Evolutionary conservation across 306 rosid species (phyloP).

Genomic region (Cicer judaicum): DNA sequence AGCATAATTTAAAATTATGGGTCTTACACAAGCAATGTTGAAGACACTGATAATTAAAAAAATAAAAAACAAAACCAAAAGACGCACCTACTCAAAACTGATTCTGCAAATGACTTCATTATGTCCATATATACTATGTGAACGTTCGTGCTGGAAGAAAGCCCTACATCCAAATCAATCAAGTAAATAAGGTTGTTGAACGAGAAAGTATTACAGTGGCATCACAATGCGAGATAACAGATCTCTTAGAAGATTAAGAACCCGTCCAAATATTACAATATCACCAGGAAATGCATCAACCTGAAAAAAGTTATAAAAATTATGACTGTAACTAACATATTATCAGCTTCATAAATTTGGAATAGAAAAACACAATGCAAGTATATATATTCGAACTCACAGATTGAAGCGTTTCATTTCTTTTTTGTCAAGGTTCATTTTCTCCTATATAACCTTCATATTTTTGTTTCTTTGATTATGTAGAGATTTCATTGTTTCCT

Average conservation of each 20-base stretch:
- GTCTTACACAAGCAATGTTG: conserved; percentile 44
- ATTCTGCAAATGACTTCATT: conserved; percentile 98
- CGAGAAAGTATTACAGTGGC: conserved; percentile 34
- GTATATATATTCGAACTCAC: conserved; percentile 63
- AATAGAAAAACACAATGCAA: conserved; percentile 25
- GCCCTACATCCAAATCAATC: conserved; percentile 64
- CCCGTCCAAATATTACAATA: conserved; percentile 91
- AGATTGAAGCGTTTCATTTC: conserved; percentile 92
- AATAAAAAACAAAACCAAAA: conserved; percentile 2
- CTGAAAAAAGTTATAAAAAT: conserved; percentile 50
- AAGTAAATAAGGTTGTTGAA: conserved; percentile 39
- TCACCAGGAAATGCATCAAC: conserved; percentile 99
- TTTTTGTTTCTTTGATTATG: conserved; percentile 75
- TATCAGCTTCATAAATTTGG: conserved; percentile 39
- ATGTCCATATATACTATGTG: conserved; percentile 82
- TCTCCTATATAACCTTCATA: conserved; percentile 86
- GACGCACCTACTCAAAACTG: conserved; percentile 82
- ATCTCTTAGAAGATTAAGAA: conserved; percentile 98
- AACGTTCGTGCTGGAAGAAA: conserved; percentile 86
- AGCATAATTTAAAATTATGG: no score
- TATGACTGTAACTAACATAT: conserved; percentile 25
- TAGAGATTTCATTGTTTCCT: conserved; percentile 77
- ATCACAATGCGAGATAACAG: conserved; percentile 40
- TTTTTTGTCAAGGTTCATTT: conserved; percentile 73
- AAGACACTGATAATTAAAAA: conserved; percentile 3